A percentile compares a stretch with the other conserved stretches of the same genome.
These are phyloP conservation scores for Tetracladium setigerum DNA, from an alignment of 495 filamentous ascomycete species.

Conservation along the genomic window DNA sequence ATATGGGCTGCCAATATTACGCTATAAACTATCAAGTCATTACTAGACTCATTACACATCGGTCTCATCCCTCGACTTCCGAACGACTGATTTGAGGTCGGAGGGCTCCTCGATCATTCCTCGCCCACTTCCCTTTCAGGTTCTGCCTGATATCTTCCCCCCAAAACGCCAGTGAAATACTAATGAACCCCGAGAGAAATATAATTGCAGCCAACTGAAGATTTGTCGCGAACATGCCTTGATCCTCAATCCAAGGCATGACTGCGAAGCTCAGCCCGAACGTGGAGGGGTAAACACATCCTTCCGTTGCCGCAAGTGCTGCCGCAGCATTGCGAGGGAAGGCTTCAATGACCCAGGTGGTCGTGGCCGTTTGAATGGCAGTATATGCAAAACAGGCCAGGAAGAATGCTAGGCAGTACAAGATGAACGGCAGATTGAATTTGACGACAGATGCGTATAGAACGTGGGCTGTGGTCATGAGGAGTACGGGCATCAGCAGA, in stretches of 20 bases:
- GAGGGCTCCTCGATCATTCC: conserved; percentile 1
- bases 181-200: conserved; percentile 4
- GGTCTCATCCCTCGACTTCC: no score
- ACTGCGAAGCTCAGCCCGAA: conserved; percentile 8
- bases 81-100: no score
- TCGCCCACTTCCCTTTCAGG: conserved; percentile 3
- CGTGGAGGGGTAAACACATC: conserved; percentile 1
- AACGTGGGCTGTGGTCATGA: background rate
- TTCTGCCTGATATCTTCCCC: conserved; percentile 6
- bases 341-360: conserved; percentile 15
- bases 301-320: conserved; percentile 1
- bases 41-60: no score
- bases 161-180: conserved; percentile 5
- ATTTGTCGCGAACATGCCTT: conserved; percentile 1
- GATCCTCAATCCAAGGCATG: conserved; percentile 8
- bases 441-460: conserved; percentile 7
- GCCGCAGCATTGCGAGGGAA: conserved; percentile 13
- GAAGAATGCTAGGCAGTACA: background rate
- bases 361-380: background rate
- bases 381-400: conserved; percentile 3
- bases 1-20: no score
- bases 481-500: conserved; percentile 5
- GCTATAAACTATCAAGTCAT: no score
- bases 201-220: conserved; percentile 4
- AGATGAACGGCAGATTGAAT: background rate